A percentile compares a stretch with the other conserved stretches of the same genome.
These are phyloP conservation scores for Neurospora sp. DNA, from an alignment of 495 filamentous ascomycete species.

Conservation along the genomic window DNA sequence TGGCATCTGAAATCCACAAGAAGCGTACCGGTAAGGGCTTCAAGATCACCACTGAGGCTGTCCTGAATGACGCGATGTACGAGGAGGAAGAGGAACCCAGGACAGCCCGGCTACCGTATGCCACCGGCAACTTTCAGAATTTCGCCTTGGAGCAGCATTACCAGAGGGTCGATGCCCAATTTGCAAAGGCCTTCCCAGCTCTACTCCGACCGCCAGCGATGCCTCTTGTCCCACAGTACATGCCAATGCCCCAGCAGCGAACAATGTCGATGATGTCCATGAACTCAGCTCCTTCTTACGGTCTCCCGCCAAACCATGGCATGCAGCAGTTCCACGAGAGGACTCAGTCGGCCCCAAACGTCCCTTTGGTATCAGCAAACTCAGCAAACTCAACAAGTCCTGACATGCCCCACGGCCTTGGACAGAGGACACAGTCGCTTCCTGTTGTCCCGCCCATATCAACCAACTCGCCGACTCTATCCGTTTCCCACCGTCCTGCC, in stretches of 20 bases:
- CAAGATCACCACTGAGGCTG: slow-evolving; percentile 77
- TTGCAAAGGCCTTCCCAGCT: slow-evolving; percentile 29
- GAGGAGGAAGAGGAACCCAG: slow-evolving; percentile 80
- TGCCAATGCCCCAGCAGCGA: slow-evolving; percentile 3
- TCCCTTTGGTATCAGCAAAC: neutral
- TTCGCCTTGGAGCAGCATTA: slow-evolving; percentile 45
- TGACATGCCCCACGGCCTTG: neutral
- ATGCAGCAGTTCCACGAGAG: neutral
- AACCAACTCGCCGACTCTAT: neutral
- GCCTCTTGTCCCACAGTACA: slow-evolving; percentile 8
- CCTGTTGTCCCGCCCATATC: neutral
- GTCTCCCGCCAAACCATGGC: slow-evolving; percentile 3
- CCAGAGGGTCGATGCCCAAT: slow-evolving; percentile 38
- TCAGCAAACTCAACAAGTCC: neutral
- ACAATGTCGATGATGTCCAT: neutral
- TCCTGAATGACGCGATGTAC: slow-evolving; percentile 92
- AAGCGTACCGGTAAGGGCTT: slow-evolving; percentile 76
- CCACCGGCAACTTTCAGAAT: slow-evolving; percentile 45
- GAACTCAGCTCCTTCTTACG: neutral
- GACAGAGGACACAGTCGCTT: neutral
- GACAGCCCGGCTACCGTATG: slow-evolving; percentile 40
- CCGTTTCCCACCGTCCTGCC: neutral
- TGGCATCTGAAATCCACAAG: slow-evolving; percentile 85
- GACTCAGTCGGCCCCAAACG: neutral
- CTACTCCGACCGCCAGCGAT: neutral